Evolutionary conservation across 257 asterid genomes (phyloP).

Genomic region (Penstemon eatonii): DNA sequence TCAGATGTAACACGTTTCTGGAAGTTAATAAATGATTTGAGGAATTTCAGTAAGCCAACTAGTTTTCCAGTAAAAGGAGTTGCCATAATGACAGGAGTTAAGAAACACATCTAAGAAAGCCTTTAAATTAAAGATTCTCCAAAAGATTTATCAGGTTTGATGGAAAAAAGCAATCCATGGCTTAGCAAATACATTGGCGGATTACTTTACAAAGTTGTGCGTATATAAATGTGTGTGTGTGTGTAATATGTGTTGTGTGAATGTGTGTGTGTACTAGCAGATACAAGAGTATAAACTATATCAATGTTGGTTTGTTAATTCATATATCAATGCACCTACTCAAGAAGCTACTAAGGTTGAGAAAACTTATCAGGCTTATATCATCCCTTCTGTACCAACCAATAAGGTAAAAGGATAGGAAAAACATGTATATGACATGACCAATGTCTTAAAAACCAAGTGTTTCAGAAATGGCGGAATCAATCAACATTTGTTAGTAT

Average conservation of each 20-base stretch:
- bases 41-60: slow-evolving; percentile 17
- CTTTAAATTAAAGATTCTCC: slow-evolving; percentile 7
- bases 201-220: neutral
- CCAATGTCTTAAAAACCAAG: neutral
- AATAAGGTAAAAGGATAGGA: neutral
- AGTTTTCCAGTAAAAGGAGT: slow-evolving; percentile 13
- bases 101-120: slow-evolving; percentile 1
- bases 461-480: neutral
- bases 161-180: slow-evolving; percentile 1
- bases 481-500: neutral
- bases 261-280: neutral
- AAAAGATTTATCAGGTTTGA: neutral
- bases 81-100: slow-evolving; percentile 6
- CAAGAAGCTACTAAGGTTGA: slow-evolving; percentile 9
- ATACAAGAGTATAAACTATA: neutral
- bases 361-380: slow-evolving; percentile 9
- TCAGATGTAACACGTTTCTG: slow-evolving; percentile 91
- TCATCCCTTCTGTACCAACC: neutral
- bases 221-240: neutral
- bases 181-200: no score
- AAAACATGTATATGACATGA: neutral
- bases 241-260: neutral
- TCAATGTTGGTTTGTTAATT: neutral
- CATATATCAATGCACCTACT: slow-evolving; percentile 1
- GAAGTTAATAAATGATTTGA: slow-evolving; percentile 10